Evolutionary conservation across 2,329 filamentous ascomycete genomes (phyloP), one percentile per base, ranked within the genome.

Genomic region (Hypoxylon rubiginosum): DNA sequence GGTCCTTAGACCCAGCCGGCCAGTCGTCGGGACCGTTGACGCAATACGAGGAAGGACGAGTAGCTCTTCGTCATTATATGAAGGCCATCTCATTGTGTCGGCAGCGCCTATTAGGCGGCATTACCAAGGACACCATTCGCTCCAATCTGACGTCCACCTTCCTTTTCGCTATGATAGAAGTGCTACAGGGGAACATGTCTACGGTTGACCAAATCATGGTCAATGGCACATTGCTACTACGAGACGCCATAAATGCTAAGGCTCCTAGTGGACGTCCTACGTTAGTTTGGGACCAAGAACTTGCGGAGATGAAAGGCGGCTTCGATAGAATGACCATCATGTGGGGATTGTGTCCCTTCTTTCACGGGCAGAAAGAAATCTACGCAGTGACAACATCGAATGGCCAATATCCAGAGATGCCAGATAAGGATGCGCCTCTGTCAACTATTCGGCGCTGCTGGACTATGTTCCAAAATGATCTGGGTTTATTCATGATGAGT

Each of bases 311-410:
- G 49, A 70, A 71, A 46, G 60, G 62, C 19, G 68, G 52, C 4
- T 73, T 70, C 60, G 68, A 73, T 34, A 66, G 66, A 48, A 48
- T 73, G 51, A 66, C 60, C 2, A 62, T 73, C n/a, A 60, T 61
- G 9, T 73, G 67, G 68, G 67, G 66, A 7, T 50, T 73, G 4
- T 73, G 67, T 24, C 71, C 71, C 21, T 73, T 71, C 61, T 72
- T 72, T 53, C 56, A 69, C 15, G 57, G 58, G 11, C 55, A 62
- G 32, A 50, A 50, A 17, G 60, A 64, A 11, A 43, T 58, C 24
- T 52, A 52, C 43, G 50, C 53, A 19, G 45, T 26, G 1, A 26
- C 48, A n/a, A n/a, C 32, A 1, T 28, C 34, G 2, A 36, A 19
- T 7, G 39, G 55, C 7, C 51, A 52, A 7, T 32, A 43, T 39